phyloP scores from a whole-genome alignment of 208 protist species.

The Crithidia brevicula region DNA sequence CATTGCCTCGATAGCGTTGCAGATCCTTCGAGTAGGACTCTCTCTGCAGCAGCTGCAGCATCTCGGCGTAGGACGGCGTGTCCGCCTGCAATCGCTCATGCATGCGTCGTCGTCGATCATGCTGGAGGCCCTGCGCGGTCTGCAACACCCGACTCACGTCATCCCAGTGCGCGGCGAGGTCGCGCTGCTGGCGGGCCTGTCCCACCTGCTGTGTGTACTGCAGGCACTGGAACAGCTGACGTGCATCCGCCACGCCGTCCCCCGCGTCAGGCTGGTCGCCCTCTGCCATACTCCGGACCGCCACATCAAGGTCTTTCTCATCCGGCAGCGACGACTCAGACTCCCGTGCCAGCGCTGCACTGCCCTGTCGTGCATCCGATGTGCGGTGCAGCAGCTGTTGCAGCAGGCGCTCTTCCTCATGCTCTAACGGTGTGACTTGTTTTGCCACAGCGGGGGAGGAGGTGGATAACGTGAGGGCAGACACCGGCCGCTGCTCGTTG shows the following conservation, averaged over 20 bases:
- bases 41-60: constrained; percentile 51
- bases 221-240: constrained; percentile 53
- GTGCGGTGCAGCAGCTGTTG: constrained; percentile 22
- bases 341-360: too few species aligned
- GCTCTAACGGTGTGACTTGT: constrained; percentile 13
- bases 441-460: background rate
- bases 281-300: too few species aligned
- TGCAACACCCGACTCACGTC: constrained; percentile 69
- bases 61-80: constrained; percentile 51
- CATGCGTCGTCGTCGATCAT: constrained; percentile 50
- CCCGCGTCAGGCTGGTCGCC: background rate
- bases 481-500: too few species aligned
- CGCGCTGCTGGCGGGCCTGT: constrained; percentile 44
- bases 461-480: too few species aligned
- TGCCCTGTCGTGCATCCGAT: background rate
- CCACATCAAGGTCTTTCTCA: too few species aligned
- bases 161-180: constrained; percentile 60
- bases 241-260: constrained; percentile 1
- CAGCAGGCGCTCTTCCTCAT: constrained; percentile 21
- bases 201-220: constrained; percentile 51
- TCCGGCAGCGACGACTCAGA: too few species aligned
- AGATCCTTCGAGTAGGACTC: constrained; percentile 48
- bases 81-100: constrained; percentile 29
- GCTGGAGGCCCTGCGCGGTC: constrained; percentile 58
- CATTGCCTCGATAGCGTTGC: constrained; percentile 39